Conservation (phyloP, 495 filamentous ascomycete species). For the Talaromyces stipitatus region DNA sequence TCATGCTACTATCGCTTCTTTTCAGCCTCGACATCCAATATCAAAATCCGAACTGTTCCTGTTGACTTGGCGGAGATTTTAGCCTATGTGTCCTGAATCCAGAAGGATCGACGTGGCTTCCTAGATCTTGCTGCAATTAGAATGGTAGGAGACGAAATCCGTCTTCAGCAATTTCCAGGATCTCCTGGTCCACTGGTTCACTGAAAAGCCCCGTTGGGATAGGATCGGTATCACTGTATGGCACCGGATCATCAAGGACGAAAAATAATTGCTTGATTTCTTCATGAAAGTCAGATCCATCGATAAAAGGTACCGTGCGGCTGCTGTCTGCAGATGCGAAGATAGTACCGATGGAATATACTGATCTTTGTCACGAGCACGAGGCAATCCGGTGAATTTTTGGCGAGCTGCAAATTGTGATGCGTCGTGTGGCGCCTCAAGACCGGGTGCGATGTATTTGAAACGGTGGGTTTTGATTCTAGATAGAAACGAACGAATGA, state of each 20-base stretch:
- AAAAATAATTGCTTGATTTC: slow-evolving; percentile 2
- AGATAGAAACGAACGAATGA: slow-evolving; percentile 22
- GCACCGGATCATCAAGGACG: not conserved
- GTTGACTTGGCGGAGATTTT: too few relatives aligned
- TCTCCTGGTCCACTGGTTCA: slow-evolving; percentile 4
- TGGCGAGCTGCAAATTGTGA: slow-evolving; percentile 16
- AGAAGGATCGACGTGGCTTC: too few relatives aligned
- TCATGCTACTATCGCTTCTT: too few relatives aligned
- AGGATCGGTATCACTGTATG: slow-evolving; percentile 10
- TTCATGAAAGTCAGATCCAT: slow-evolving; percentile 14
- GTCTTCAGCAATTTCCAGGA: slow-evolving; percentile 10
- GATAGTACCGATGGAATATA: slow-evolving; percentile 18
- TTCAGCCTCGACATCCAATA: too few relatives aligned
- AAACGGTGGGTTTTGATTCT: slow-evolving; percentile 24
- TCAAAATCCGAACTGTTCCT: too few relatives aligned
- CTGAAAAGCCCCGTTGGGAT: slow-evolving; percentile 16
- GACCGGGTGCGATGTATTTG: slow-evolving; percentile 25
- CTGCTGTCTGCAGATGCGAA: slow-evolving; percentile 10
- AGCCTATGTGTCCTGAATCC: too few relatives aligned
- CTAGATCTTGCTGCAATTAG: slow-evolving; percentile 13
- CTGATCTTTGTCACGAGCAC: slow-evolving; percentile 2
- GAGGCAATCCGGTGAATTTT: slow-evolving; percentile 13
- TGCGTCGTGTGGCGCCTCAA: slow-evolving; percentile 18
- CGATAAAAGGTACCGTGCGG: too few relatives aligned
- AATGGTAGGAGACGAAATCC: slow-evolving; percentile 15